Percentiles rank a stretch among this genome's conserved stretches.
Conservation (phyloP, 108 stramenopile species). For the Mediolabrus comicus region DNA sequence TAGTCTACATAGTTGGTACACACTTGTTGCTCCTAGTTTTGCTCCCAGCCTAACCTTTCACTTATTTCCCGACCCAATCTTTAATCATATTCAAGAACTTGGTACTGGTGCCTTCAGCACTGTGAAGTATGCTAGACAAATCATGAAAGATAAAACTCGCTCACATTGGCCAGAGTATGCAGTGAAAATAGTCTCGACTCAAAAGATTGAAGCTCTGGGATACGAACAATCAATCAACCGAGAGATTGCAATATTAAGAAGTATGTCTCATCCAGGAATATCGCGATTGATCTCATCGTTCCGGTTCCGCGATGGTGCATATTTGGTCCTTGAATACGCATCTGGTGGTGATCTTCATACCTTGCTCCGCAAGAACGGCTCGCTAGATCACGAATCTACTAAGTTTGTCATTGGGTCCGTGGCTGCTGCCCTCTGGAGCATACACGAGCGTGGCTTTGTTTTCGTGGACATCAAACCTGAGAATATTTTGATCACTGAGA, state of each 20-base stretch:
- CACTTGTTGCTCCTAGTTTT: no score
- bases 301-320: conserved; percentile 89
- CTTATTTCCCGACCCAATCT: no score
- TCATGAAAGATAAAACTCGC: conserved; percentile 69
- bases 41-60: no score
- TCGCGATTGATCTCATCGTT: conserved; percentile 92
- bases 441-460: conserved; percentile 86
- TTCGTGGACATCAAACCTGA: conserved; percentile 95
- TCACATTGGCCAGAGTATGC: conserved; percentile 96
- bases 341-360: conserved; percentile 91
- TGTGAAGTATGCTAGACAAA: conserved; percentile 88
- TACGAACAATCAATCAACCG: conserved; percentile 85
- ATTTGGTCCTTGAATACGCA: conserved; percentile 96
- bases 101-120: conserved; percentile 91
- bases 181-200: conserved; percentile 86
- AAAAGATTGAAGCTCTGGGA: conserved; percentile 76
- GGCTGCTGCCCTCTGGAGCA: conserved; percentile 84
- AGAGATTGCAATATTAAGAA: conserved; percentile 88
- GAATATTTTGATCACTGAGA: conserved; percentile 93
- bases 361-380: conserved; percentile 78
- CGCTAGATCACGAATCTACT: conserved; percentile 85
- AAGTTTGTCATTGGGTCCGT: conserved; percentile 91
- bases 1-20: no score
- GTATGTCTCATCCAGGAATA: conserved; percentile 89
- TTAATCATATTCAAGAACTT: conserved; percentile 39